Evolutionary conservation across 2,329 filamentous ascomycete genomes (phyloP), one percentile per base, ranked within the genome.

Genomic region (Cladophialophora yegresii): DNA sequence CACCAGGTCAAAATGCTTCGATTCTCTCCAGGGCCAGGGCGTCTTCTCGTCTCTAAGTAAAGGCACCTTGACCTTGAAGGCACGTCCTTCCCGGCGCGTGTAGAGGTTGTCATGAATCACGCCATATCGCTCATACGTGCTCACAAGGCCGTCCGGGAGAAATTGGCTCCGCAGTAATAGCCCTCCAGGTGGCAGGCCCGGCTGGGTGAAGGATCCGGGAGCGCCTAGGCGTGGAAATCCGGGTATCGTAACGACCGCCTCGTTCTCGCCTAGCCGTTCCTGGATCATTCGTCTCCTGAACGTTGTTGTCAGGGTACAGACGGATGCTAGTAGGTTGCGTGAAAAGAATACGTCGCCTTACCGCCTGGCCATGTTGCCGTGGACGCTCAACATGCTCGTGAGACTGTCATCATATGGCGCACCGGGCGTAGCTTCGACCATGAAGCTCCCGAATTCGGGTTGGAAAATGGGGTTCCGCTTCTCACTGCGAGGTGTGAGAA

Each of bases 101-200:
- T 93, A 86, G 73, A 98, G 97, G 75, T 98, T 98, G 56, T 92
- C 93, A 20, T 93, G 93, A 58, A 97, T 78, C 1, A 93, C 96
- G 1, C 93, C 93, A 75, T 96, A 97, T 13, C 93, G 88, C 69
- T 96, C 96, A 74, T 97, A 93, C 58, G 92, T 92, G 74, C 96
- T 97, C 50, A 93, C 92, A 71, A 96, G 96, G 78, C 96, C 92
- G 75, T 97, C 93, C 0, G 93, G 93, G 6, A 97, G 89, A 93
- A 9, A 54, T 33, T 54, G 58, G 22, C 93, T 97, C 53, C 93
- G 89, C 64, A 98, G 82, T 72, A 88, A 90, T 7, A 88, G 80
- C 0, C 93, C 95, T 10, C 40, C 22, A 22, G 47, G 28, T n/a
- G 58, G 49, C 91, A 96, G 1, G 89, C 84, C 9, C 91, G 93